These are phyloP conservation scores for Aureobasidium sp. DNA, from an alignment of 2,329 filamentous ascomycete genomes.

Conservation along the genomic window DNA sequence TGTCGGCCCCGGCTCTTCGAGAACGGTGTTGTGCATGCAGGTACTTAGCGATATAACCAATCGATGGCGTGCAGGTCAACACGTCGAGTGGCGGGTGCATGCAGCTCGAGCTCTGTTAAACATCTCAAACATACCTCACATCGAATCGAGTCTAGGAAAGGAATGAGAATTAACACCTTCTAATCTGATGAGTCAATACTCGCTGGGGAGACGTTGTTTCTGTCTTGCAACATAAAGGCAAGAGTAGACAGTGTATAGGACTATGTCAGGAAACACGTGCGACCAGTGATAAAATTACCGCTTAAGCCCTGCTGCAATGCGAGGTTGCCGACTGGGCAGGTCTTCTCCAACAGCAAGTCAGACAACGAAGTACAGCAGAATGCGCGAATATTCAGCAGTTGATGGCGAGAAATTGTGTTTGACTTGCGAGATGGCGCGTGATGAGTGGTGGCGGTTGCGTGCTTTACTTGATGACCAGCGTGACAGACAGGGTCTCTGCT, in stretches of 20 bases:
- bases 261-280: not conserved
- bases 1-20: no score
- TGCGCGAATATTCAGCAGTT: not conserved
- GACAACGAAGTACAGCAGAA: not conserved
- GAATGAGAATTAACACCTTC: no score
- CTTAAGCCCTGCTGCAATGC: conserved; percentile 3
- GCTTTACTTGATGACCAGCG: not conserved
- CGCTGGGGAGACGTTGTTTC: not conserved
- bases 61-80: not conserved
- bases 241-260: not conserved
- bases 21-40: not conserved
- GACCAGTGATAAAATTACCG: not conserved
- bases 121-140: not conserved
- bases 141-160: not conserved
- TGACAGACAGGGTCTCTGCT: not conserved
- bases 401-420: conserved; percentile 1
- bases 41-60: not conserved
- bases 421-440: conserved; percentile 7
- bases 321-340: not conserved
- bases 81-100: not conserved
- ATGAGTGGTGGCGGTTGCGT: conserved; percentile 4
- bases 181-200: no score
- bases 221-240: not conserved
- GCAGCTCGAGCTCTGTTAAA: not conserved
- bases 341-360: not conserved